phyloP scores from a whole-genome alignment of 2,329 filamentous ascomycete species.

The Arthrobotrys sinensis region DNA sequence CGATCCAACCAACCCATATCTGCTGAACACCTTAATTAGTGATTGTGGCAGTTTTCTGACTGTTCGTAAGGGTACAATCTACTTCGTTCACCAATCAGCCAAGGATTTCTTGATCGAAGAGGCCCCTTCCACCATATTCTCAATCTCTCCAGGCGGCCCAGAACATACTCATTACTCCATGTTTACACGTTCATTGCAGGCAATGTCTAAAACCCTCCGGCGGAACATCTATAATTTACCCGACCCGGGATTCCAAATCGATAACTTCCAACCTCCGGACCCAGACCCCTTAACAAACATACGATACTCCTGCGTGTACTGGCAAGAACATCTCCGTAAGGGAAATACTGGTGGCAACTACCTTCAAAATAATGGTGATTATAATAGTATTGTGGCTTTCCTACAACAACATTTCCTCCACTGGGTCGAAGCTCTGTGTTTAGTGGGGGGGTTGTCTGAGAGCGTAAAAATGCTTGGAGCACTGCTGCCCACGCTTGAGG shows the following conservation, averaged over 20 bases:
- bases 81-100: conserved; percentile 69
- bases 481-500: not conserved
- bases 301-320: conserved; percentile 67
- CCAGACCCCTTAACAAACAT: conserved; percentile 64
- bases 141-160: conserved; percentile 65
- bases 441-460: not conserved
- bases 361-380: not conserved
- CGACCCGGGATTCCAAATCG: conserved; percentile 44
- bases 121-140: conserved; percentile 65
- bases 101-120: conserved; percentile 68
- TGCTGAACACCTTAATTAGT: conserved; percentile 64
- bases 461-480: not conserved
- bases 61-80: conserved; percentile 65
- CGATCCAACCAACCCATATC: conserved; percentile 50
- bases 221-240: conserved; percentile 1
- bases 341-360: not conserved
- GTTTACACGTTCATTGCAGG: not conserved
- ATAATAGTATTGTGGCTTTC: conserved; percentile 41
- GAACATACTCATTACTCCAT: conserved; percentile 39
- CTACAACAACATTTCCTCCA: conserved; percentile 4
- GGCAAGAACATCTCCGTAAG: conserved; percentile 66
- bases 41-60: conserved; percentile 69
- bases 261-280: conserved; percentile 61
- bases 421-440: conserved; percentile 28
- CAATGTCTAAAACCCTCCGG: not conserved